Conservation (phyloP, 2,329 filamentous ascomycete genomes). For the Alternaria atra region DNA sequence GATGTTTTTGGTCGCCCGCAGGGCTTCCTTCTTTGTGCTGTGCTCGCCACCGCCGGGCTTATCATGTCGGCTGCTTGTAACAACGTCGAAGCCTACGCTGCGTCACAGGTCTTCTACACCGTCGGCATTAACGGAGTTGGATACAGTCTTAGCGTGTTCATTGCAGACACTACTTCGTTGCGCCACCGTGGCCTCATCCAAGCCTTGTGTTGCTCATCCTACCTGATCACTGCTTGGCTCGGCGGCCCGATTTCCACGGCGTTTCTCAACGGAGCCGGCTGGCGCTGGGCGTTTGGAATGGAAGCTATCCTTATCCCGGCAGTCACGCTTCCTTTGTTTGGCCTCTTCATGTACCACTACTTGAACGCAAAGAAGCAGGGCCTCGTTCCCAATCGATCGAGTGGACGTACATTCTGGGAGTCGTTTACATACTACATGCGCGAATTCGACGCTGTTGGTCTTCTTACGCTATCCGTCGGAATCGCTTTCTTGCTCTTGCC, state of each 20-base stretch:
- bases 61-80: constrained; percentile 73
- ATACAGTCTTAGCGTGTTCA: constrained; percentile 57
- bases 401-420: constrained; percentile 41
- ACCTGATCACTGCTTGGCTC: constrained; percentile 32
- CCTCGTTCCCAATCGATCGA: constrained; percentile 46
- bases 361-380: constrained; percentile 66
- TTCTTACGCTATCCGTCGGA: constrained; percentile 67
- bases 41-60: constrained; percentile 46
- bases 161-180: constrained; percentile 71
- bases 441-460: constrained; percentile 70
- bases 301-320: constrained; percentile 71
- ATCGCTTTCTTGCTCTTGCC: constrained; percentile 74
- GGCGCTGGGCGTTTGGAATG: constrained; percentile 73
- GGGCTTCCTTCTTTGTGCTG: constrained; percentile 42
- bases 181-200: constrained; percentile 70
- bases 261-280: constrained; percentile 61
- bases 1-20: constrained; percentile 51
- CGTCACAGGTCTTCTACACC: constrained; percentile 69
- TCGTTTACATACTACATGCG: constrained; percentile 63
- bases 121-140: constrained; percentile 8
- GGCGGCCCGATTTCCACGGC: constrained; percentile 28
- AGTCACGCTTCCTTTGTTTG: constrained; percentile 68
- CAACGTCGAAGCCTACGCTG: constrained; percentile 67
- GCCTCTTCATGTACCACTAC: constrained; percentile 65
- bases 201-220: constrained; percentile 51